phyloP scores from a whole-genome alignment of 495 filamentous ascomycete species.

The Rostrohypoxylon terebratum region DNA sequence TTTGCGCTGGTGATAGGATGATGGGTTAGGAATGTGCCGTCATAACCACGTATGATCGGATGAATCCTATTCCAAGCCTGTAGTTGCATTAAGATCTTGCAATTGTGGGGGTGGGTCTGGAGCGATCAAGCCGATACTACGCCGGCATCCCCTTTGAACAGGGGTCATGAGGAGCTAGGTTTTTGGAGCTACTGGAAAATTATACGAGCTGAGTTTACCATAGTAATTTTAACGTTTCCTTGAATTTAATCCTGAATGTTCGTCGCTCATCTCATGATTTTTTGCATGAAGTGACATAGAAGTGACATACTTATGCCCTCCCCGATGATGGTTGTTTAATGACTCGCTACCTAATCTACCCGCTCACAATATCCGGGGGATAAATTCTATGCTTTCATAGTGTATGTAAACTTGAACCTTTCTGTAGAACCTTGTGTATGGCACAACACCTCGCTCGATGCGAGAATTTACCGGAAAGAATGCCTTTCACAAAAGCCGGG shows the following conservation, averaged over 20 bases:
- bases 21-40: too few relatives aligned
- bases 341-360: too few relatives aligned
- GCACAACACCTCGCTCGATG: constrained; percentile 2
- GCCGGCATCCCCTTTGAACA: background rate
- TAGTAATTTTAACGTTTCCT: too few relatives aligned
- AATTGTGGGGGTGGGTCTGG: background rate
- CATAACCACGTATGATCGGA: background rate
- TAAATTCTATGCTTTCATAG: too few relatives aligned
- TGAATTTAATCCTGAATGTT: too few relatives aligned
- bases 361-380: too few relatives aligned
- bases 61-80: background rate
- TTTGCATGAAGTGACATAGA: too few relatives aligned
- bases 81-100: background rate
- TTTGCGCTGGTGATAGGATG: background rate
- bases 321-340: too few relatives aligned
- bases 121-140: too few relatives aligned
- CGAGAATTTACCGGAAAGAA: background rate
- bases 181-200: background rate
- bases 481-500: too few relatives aligned
- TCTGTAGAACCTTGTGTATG: background rate
- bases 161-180: background rate
- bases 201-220: background rate
- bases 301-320: too few relatives aligned
- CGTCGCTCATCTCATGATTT: too few relatives aligned
- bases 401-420: background rate